These are phyloP conservation scores for Ganoderma resinaceum DNA, from an alignment of 1,284 basidiomycete species.

Conservation along the genomic window DNA sequence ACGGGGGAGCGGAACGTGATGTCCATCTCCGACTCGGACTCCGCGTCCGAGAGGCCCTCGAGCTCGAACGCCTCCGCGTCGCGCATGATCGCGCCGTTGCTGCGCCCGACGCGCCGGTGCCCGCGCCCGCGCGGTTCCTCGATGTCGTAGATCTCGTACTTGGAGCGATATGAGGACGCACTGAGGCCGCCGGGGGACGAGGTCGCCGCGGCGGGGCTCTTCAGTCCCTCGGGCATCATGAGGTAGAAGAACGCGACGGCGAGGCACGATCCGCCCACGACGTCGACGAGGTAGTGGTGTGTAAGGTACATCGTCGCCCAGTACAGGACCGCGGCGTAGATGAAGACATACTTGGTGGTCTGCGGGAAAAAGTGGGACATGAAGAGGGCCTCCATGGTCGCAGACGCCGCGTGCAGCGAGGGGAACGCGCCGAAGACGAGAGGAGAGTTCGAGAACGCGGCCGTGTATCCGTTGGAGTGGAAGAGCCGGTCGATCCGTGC, in stretches of 20 bases:
- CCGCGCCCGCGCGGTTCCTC: conserved; percentile 49
- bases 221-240: conserved; percentile 84
- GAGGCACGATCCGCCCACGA: conserved; percentile 93
- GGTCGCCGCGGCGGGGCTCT: conserved; percentile 59
- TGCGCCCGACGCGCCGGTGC: conserved; percentile 35
- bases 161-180: conserved; percentile 49
- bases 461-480: conserved; percentile 80
- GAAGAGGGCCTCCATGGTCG: conserved; percentile 94
- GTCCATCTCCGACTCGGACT: conserved; percentile 67
- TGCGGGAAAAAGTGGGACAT: conserved; percentile 94
- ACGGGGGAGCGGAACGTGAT: conserved; percentile 74
- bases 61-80: conserved; percentile 61
- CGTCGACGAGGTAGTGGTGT: conserved; percentile 98
- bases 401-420: conserved; percentile 89
- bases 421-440: conserved; percentile 98
- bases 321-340: conserved; percentile 89
- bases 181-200: conserved; percentile 49
- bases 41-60: conserved; percentile 57
- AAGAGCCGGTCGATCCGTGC: conserved; percentile 93
- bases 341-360: conserved; percentile 75
- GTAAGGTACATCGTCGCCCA: conserved; percentile 99
- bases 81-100: conserved; percentile 43
- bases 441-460: conserved; percentile 88
- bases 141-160: conserved; percentile 80
- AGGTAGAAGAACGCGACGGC: conserved; percentile 90